These are phyloP conservation scores for Pogostemon cablin DNA, from an alignment of 257 asterid genomes.

Conservation along the genomic window DNA sequence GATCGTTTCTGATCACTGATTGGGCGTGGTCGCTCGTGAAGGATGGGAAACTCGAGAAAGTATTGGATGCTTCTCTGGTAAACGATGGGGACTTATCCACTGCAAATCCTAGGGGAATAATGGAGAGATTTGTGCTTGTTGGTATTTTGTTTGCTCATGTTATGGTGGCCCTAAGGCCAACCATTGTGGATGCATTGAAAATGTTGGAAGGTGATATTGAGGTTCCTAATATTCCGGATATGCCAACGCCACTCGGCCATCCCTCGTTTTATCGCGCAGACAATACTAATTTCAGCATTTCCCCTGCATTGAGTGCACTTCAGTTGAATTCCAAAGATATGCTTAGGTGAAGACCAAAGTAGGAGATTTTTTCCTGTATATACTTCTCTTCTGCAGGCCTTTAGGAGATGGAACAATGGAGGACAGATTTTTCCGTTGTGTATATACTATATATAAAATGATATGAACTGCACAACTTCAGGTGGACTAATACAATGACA, in stretches of 20 bases:
- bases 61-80: slow-evolving; percentile 54
- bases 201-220: slow-evolving; percentile 93
- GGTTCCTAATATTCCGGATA: slow-evolving; percentile 73
- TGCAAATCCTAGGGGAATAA: slow-evolving; percentile 60
- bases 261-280: slow-evolving; percentile 52
- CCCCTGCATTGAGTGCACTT: slow-evolving; percentile 60
- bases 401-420: neutral
- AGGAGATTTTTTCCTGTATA: neutral
- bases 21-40: slow-evolving; percentile 94
- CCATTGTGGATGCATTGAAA: slow-evolving; percentile 75
- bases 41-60: slow-evolving; percentile 58
- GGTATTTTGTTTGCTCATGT: slow-evolving; percentile 91
- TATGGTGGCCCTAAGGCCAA: slow-evolving; percentile 92
- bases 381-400: neutral
- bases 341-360: slow-evolving; percentile 54
- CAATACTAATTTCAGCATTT: slow-evolving; percentile 47
- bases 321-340: slow-evolving; percentile 54
- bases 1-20: slow-evolving; percentile 64
- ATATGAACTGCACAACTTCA: too few relatives aligned
- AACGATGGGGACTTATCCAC: slow-evolving; percentile 46
- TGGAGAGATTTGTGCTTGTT: slow-evolving; percentile 80
- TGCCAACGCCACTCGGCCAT: slow-evolving; percentile 78
- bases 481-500: too few relatives aligned
- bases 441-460: too few relatives aligned
- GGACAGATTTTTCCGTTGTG: too few relatives aligned